A percentile compares a stretch with the other conserved stretches of the same genome.
phyloP scores from a whole-genome alignment of 2,329 filamentous ascomycete genomes.

The Colletotrichum sp. region DNA sequence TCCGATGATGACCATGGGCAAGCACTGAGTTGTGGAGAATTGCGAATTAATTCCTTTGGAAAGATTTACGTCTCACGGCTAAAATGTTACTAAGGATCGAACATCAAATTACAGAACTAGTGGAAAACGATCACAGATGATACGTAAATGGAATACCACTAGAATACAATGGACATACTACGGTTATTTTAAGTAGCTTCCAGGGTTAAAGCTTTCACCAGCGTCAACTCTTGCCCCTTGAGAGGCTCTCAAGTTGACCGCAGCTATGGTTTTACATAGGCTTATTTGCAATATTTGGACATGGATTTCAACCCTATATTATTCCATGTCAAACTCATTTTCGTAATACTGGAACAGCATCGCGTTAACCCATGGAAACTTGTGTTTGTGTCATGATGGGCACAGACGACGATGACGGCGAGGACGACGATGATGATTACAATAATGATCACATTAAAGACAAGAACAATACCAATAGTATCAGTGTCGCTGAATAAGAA shows the following conservation, averaged over 20 bases:
- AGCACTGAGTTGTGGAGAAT: background rate
- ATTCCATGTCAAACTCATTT: background rate
- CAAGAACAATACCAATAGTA: too few species aligned
- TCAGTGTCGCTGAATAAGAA: too few species aligned
- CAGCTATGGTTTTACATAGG: background rate
- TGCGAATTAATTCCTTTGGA: background rate
- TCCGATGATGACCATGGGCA: background rate
- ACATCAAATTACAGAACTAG: background rate
- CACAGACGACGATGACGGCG: too few species aligned
- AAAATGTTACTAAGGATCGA: background rate
- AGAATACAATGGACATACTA: background rate
- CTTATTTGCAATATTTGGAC: background rate
- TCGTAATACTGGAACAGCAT: background rate
- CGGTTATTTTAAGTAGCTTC: background rate
- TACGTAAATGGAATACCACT: background rate
- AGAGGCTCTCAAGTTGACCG: background rate
- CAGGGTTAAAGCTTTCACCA: background rate
- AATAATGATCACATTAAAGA: too few species aligned
- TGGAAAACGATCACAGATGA: background rate
- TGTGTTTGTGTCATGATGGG: too few species aligned
- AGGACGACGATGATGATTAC: too few species aligned
- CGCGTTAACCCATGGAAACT: too few species aligned
- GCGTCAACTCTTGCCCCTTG: background rate
- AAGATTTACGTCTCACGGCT: background rate
- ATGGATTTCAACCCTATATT: fast-evolving